These are phyloP conservation scores for Aciculosporium take DNA, from an alignment of 2,329 filamentous ascomycete genomes.

Conservation along the genomic window DNA sequence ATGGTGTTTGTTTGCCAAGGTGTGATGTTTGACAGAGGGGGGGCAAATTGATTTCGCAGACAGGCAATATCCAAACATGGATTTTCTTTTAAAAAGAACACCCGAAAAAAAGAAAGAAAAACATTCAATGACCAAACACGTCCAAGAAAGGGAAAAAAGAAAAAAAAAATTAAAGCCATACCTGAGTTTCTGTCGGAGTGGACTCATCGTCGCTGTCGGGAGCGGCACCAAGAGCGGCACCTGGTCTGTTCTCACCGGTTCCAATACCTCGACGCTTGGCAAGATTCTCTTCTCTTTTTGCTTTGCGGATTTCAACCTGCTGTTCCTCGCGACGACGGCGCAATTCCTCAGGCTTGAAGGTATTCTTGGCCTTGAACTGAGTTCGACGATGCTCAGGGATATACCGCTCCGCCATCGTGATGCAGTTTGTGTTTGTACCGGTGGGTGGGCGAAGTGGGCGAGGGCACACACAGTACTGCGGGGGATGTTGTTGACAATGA, in stretches of 20 bases:
- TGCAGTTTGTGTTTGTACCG: conserved; percentile 1
- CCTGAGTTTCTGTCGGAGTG: conserved; percentile 88
- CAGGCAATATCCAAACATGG: conserved; percentile 1
- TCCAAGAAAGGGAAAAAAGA: not conserved
- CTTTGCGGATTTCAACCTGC: conserved; percentile 97
- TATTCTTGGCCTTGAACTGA: conserved; percentile 98
- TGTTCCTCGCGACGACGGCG: conserved; percentile 96
- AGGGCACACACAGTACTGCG: conserved; percentile 5
- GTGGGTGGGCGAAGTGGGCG: conserved; percentile 2
- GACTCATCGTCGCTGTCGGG: conserved; percentile 97
- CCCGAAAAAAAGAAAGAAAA: not conserved
- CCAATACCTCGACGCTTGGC: conserved; percentile 95
- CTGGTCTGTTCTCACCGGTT: conserved; percentile 63
- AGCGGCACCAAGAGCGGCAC: conserved; percentile 71
- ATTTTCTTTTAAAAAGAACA: not conserved
- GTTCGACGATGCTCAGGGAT: conserved; percentile 98
- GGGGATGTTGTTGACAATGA: conserved; percentile 5
- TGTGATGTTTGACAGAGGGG: not conserved
- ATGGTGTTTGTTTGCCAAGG: not conserved
- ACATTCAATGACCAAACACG: too few species aligned
- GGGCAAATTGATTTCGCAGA: not conserved
- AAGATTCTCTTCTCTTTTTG: conserved; percentile 96
- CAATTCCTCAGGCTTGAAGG: conserved; percentile 98
- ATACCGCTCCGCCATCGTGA: conserved; percentile 91
- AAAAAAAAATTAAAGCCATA: conserved; percentile 27